Base-by-base conservation (phyloP, 2,329 filamentous ascomycete genomes). In the Nannizziopsis arthrosporioides region DNA sequence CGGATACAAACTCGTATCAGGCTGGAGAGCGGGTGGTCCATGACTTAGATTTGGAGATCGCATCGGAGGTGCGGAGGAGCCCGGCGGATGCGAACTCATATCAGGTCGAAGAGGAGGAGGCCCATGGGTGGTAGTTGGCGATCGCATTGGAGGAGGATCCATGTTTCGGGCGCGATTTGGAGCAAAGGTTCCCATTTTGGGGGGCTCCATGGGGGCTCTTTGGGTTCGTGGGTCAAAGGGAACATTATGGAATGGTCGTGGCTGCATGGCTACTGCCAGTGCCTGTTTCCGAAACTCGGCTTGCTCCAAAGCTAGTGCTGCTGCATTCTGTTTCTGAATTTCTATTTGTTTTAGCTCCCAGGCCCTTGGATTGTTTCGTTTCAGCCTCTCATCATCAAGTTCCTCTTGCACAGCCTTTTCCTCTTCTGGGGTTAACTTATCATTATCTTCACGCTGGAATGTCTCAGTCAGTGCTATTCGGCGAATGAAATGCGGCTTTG, bases 381-480 rank as follows among this genome's bases (percentile, higher is more conserved):
- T 61, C 8, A 72, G 58, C 19, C 57, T 59, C 49, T 70, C 63
- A 35, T 73, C 64, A 31, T 61, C 57, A 5, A 71, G 54, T 42
- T 71, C 61, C 36, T 67, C 54, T 30, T 75, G 69, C 0, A 78
- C 77, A 40, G 80, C 75, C 38, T 65, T 67, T 8, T 70, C 61
- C 53, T 88, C 83, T 44, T 83, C 78, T 0, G 70, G 68, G 0
- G 78, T 80, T 17, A 89, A 63, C 10, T 73, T 72, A 43, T 80
- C 78, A 9, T 75, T 67, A 49, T 84, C 81, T 53, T 88, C 81
- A 54, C 78, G 73, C 54, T 84, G 80, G 54, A 87, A 86, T 0
- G 81, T 82, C 55, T 90, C 82, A 0, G 81, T 84, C 35, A 81
- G 74, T 2, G 77, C 72, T 48, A 90, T 80, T 1, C 62, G 48